Conservation (phyloP, 139 green algal genomes). For the Trebouxia sp. region DNA sequence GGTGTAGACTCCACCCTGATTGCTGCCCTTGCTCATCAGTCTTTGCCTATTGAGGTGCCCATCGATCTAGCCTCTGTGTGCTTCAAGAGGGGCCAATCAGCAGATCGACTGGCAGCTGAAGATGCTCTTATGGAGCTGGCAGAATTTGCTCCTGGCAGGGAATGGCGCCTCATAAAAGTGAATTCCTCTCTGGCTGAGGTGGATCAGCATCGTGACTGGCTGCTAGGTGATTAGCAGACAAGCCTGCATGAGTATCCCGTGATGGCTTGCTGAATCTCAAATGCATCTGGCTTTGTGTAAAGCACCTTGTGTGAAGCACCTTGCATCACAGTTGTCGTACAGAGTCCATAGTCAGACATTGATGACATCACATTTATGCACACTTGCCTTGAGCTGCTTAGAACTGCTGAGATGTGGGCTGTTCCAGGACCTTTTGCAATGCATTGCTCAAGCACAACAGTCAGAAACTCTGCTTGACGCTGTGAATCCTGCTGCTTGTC, state of each 20-base stretch:
- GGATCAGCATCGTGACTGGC: slow-evolving; percentile 46
- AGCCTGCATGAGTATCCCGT: not conserved
- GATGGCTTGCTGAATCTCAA: not conserved
- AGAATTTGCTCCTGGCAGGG: slow-evolving; percentile 49
- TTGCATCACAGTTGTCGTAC: no score
- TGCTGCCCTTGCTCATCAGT: slow-evolving; percentile 68
- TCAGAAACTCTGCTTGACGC: no score
- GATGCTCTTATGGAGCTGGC: slow-evolving; percentile 72
- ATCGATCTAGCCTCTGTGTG: slow-evolving; percentile 91
- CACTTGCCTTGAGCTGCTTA: no score
- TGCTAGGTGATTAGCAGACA: no score
- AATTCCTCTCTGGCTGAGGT: slow-evolving; percentile 75
- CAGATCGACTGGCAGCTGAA: slow-evolving; percentile 75
- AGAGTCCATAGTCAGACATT: no score
- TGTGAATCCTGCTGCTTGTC: not conserved
- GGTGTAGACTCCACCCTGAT: slow-evolving; percentile 88
- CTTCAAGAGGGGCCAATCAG: slow-evolving; percentile 76
- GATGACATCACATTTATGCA: no score
- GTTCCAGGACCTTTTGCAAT: not conserved
- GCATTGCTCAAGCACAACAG: no score
- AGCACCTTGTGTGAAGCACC: no score
- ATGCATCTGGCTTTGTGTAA: no score
- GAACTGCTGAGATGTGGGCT: no score
- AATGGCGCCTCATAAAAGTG: slow-evolving; percentile 84
- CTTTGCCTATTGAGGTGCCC: slow-evolving; percentile 51